Conservation (phyloP, 2,329 filamentous ascomycete genomes). For the Colletotrichum eremochloae region DNA sequence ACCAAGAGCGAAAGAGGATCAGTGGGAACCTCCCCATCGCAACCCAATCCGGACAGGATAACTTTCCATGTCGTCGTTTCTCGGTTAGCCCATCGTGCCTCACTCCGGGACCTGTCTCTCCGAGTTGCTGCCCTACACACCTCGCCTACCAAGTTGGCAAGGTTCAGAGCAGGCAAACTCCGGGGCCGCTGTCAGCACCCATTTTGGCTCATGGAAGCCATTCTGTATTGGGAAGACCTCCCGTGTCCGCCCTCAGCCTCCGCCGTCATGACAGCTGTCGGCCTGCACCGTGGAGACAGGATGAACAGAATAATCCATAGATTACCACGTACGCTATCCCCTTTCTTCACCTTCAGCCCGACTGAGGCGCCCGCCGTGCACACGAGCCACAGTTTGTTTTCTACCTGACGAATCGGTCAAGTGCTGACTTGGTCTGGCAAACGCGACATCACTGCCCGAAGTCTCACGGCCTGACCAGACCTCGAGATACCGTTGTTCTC, state of each 20-base stretch:
- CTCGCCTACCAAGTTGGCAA: background rate
- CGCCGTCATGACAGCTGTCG: conserved; percentile 38
- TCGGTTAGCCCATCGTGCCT: conserved; percentile 25
- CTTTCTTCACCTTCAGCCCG: conserved; percentile 13
- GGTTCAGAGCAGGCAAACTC: conserved; percentile 28
- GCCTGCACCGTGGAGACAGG: background rate
- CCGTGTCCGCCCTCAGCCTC: conserved; percentile 21
- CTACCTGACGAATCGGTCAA: background rate
- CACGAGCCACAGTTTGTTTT: conserved; percentile 34
- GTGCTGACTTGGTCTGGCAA: background rate
- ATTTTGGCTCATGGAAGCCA: conserved; percentile 11
- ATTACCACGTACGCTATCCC: conserved; percentile 8
- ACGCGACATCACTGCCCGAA: background rate
- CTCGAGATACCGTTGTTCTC: conserved; percentile 13
- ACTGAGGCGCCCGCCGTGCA: conserved; percentile 30
- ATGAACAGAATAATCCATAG: conserved; percentile 4
- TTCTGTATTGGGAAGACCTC: conserved; percentile 24
- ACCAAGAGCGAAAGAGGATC: background rate
- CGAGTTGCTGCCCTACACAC: conserved; percentile 2
- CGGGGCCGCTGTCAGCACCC: conserved; percentile 3
- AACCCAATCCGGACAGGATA: conserved; percentile 31
- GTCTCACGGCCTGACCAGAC: conserved; percentile 7
- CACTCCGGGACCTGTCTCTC: conserved; percentile 14
- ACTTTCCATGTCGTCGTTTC: conserved; percentile 22
- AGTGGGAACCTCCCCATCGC: background rate